phyloP scores from a whole-genome alignment of 768 basidiomycete genomes.

The Tulasnella sp. region DNA sequence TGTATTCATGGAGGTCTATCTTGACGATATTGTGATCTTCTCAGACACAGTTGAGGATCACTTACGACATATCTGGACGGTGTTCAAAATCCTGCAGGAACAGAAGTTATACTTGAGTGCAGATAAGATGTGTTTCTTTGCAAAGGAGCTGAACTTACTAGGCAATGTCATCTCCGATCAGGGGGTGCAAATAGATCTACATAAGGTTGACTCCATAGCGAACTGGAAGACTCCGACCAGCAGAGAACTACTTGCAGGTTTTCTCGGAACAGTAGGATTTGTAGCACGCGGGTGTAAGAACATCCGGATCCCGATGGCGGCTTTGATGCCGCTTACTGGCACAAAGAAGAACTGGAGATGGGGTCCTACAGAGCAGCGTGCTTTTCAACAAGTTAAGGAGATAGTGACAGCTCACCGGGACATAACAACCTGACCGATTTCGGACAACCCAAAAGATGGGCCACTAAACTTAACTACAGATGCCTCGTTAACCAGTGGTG shows the following conservation, averaged over 20 bases:
- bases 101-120: constrained; percentile 26
- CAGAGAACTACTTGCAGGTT: constrained; percentile 26
- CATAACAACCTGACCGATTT: constrained; percentile 22
- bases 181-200: constrained; percentile 34
- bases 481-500: constrained; percentile 28
- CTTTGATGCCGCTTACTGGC: constrained; percentile 23
- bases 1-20: constrained; percentile 33
- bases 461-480: constrained; percentile 25
- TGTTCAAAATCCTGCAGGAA: constrained; percentile 24
- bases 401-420: constrained; percentile 12
- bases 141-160: constrained; percentile 25
- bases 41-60: constrained; percentile 31
- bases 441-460: constrained; percentile 19
- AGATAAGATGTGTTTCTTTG: constrained; percentile 26
- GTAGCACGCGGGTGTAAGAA: constrained; percentile 26
- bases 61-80: constrained; percentile 22
- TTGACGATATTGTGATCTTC: constrained; percentile 38
- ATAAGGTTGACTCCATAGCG: constrained; percentile 25
- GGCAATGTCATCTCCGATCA: constrained; percentile 30
- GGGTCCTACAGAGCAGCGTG: constrained; percentile 25
- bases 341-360: constrained; percentile 22
- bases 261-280: constrained; percentile 31
- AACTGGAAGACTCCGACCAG: constrained; percentile 27
- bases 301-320: constrained; percentile 31
- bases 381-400: constrained; percentile 26